Evolutionary conservation across 1,284 basidiomycete species (phyloP), one percentile per base, ranked within the genome.

Genomic region (Moniliophthora roreri): DNA sequence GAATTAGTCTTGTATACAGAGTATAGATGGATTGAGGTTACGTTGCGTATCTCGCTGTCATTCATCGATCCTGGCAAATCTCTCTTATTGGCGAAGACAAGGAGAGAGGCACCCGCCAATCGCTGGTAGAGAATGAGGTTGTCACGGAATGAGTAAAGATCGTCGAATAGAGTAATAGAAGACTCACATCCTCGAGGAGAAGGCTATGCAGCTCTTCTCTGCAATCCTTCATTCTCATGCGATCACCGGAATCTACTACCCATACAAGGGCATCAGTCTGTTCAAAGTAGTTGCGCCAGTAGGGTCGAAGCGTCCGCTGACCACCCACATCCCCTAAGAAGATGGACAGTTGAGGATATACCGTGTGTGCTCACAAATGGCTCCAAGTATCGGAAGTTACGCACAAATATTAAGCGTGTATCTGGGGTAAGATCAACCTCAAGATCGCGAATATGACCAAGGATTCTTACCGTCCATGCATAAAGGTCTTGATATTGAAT

Each of bases 231-330:
- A 98, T 91, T 53, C 97, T 82, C 70, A 93, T 80, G 32, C 89
- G 80, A 72, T 99, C 97, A 39, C 89, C 85, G 0, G 93, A 95
- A 74, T 99, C 97, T 34, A 99, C 95, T 15, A 99, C 97, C 97
- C 97, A 99, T 32, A 99, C 93, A 45, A 99, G 80, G 3, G 92
- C 96, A 72, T 99, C 97, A 4, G 97, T 99, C 70, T 95, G 91
- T 70, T 99, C 97, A 64, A 99, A 99, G 73, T 99, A 99, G 71
- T 99, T 99, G 32, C 94, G 79, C 97, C 97, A 99, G 69, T 99
- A 99, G 1, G 97, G 95, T 20, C 97, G 81, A 40, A 99, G 82
- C 0, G 94, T 96, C 50, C 89, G 84, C 70, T 99, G 97, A 10
- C 97, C 97, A 24, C 97, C 97, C 32, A 99, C 94, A 68, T 99